Evolutionary conservation across 345 rosid genomes (phyloP).

Genomic region (Bruguiera parviflora): DNA sequence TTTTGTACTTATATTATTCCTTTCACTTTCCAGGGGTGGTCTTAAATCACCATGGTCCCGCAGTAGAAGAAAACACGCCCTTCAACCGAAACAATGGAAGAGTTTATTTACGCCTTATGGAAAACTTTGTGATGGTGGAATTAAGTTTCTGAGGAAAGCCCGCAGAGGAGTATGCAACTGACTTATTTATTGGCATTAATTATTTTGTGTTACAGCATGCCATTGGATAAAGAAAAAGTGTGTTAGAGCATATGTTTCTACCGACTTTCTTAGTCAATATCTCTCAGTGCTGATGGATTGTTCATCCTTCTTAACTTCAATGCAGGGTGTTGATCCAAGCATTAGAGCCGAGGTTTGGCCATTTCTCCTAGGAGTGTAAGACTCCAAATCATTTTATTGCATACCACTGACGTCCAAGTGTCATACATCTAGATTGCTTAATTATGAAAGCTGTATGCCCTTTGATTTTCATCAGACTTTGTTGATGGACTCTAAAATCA

Average conservation of each 20-base stretch:
- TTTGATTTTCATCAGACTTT: no score
- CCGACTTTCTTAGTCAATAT: slow-evolving; percentile 5
- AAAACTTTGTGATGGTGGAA: slow-evolving; percentile 70
- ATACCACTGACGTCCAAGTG: neutral
- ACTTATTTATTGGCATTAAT: neutral
- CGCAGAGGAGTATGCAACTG: slow-evolving; percentile 79
- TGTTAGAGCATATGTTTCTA: neutral
- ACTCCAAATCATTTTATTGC: neutral
- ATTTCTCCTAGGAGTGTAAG: slow-evolving; percentile 95
- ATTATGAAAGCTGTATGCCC: neutral
- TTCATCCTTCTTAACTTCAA: slow-evolving; percentile 11
- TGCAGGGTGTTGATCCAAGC: slow-evolving; percentile 88
- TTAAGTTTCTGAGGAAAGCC: slow-evolving; percentile 79
- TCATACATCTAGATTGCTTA: neutral
- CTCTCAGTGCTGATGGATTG: slow-evolving; percentile 10
- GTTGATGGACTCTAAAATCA: no score
- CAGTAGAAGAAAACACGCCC: slow-evolving; percentile 80
- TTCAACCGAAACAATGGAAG: slow-evolving; percentile 72
- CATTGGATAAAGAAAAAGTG: neutral
- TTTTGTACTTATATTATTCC: neutral
- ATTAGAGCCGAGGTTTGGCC: slow-evolving; percentile 96
- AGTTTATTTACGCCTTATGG: slow-evolving; percentile 69
- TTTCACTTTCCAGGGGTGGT: slow-evolving; percentile 49
- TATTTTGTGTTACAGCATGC: neutral
- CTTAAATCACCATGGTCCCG: slow-evolving; percentile 91